phyloP scores from a whole-genome alignment of 768 basidiomycete species.

The Boletellus emodensis region DNA sequence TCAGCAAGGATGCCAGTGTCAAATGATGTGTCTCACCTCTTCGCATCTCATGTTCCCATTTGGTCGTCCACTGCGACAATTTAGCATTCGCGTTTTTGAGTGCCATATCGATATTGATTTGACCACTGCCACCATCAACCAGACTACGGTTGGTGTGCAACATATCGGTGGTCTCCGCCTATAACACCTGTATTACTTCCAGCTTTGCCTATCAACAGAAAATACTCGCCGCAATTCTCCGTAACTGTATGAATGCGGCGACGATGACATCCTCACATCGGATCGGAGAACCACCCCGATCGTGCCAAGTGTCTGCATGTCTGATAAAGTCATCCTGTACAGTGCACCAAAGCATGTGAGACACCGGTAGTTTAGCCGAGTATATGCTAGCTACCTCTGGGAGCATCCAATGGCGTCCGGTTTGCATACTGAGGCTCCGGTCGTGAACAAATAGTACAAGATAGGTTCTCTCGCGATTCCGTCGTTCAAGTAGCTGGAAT shows the following conservation, averaged over 20 bases:
- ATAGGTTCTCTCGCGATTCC: constrained; percentile 83
- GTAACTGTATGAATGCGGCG: constrained; percentile 70
- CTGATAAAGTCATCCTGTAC: constrained; percentile 75
- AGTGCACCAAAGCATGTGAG: constrained; percentile 9
- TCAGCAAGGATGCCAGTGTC: constrained; percentile 1
- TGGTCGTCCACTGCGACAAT: constrained; percentile 66
- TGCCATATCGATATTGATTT: constrained; percentile 71
- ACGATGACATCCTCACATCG: constrained; percentile 82
- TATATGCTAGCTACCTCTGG: constrained; percentile 47
- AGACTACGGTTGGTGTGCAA: constrained; percentile 53
- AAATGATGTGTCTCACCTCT: constrained; percentile 42
- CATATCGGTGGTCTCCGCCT: constrained; percentile 80
- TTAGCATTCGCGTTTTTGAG: constrained; percentile 70
- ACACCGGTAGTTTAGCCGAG: constrained; percentile 2
- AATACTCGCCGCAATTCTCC: constrained; percentile 68
- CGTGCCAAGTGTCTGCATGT: constrained; percentile 68
- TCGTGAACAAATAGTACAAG: constrained; percentile 85
- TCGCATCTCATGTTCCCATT: constrained; percentile 71
- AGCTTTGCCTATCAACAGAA: not conserved
- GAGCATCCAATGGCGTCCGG: constrained; percentile 84
- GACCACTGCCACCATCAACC: constrained; percentile 43
- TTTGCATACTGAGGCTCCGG: constrained; percentile 81
- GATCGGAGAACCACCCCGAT: constrained; percentile 44
- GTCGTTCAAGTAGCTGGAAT: constrained; percentile 65
- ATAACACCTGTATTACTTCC: constrained; percentile 6